phyloP scores from a whole-genome alignment of 2,329 filamentous ascomycete genomes.

The Lomentospora prolificans region DNA sequence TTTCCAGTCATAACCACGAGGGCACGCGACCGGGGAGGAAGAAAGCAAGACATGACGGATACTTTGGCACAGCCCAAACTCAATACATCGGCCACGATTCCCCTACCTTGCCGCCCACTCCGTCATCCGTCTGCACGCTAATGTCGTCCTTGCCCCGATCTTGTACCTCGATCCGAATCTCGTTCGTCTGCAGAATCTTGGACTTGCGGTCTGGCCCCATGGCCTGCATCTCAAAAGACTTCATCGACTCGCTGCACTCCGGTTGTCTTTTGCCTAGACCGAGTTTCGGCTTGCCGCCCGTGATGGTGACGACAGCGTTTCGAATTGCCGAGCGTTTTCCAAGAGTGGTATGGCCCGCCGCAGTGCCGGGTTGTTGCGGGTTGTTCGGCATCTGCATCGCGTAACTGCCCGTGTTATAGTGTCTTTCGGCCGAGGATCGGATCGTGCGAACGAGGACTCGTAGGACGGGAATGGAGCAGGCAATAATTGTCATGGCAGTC shows the following conservation, averaged over 20 bases:
- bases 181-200: conserved; percentile 2
- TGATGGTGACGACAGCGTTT: neutral
- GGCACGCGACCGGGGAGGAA: too few relatives aligned
- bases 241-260: neutral
- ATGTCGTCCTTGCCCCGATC: neutral
- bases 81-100: neutral
- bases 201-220: neutral
- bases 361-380: neutral
- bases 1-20: too few relatives aligned
- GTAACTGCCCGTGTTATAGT: neutral
- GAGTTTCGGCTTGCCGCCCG: neutral
- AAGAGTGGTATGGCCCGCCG: too few relatives aligned
- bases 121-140: neutral
- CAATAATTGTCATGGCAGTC: conserved; percentile 13
- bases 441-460: conserved; percentile 16
- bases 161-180: neutral
- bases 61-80: neutral
- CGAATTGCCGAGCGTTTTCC: neutral
- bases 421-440: neutral
- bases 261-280: neutral
- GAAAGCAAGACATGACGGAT: too few relatives aligned
- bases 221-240: neutral
- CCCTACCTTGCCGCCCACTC: neutral
- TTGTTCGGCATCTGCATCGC: neutral
- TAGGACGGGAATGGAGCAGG: conserved; percentile 20